Base-by-base conservation (phyloP, 2,329 filamentous ascomycete genomes). In the Paecilomyces formosus region DNA sequence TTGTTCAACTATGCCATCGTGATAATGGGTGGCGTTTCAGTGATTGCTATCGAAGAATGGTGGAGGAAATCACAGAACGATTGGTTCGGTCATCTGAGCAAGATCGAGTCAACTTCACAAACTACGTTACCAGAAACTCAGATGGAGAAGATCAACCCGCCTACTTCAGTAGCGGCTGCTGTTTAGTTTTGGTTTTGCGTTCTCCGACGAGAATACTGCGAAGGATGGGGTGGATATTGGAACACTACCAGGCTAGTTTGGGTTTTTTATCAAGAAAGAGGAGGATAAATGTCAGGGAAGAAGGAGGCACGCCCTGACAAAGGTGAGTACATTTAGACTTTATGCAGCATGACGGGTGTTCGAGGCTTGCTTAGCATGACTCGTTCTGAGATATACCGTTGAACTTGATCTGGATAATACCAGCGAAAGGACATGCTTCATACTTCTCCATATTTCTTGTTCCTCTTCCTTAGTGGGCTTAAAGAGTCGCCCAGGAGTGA, bases 11-110 rank as follows among this genome's bases (percentile, higher is more conserved):
- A 72, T 60, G 75, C 76, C 0, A 77, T 78, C 0, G 72, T 79
- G 18, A 78, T 78, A 28, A 78, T 79, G 76, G 75, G 62, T 1
- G 69, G 69, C 3, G 70, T 77, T 12, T 79, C 75, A 0, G 66
- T 76, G 6, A 71, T 76, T 24, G 74, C 72, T 0, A n/a, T 74
- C 8, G n/a, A 74, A 3, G 70, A 71, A 3, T 74, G 72, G 71
- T 75, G 70, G 69, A 50, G 74, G 5, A 68, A 70, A 22, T 71
- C 73, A 2, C 60, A 65, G 2, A 68, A 70, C 0, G 57, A 60
- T 2, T 76, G 72, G 72, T 58, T 76, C 55, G 24, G 49, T n/a
- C 50, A 56, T 35, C 45, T 56, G 24, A 52, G 53, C 21, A 39
- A 30, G 7, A 12, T 31, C 45, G 26, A 56, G 30, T 26, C 22